Conservation (phyloP, 2,329 filamentous ascomycete genomes). For the Nemania sp. region DNA sequence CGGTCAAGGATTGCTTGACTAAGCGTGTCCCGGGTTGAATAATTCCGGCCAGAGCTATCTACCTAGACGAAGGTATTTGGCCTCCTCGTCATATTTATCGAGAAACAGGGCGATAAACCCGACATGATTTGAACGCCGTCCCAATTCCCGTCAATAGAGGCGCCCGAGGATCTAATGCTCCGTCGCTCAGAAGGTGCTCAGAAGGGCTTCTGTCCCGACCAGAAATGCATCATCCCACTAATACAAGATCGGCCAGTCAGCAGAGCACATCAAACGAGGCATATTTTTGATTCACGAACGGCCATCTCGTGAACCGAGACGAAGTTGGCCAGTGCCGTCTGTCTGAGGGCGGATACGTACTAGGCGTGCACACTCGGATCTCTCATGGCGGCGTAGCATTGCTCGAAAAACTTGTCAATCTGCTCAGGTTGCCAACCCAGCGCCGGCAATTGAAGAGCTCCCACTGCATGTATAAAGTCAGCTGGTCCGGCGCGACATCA, state of each 20-base stretch:
- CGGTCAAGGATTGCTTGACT: no score
- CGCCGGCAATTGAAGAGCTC: constrained; percentile 45
- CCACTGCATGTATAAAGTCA: constrained; percentile 33
- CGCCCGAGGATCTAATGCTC: no score
- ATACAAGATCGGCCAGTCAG: constrained; percentile 2
- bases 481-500: neutral
- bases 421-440: constrained; percentile 43
- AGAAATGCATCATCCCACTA: constrained; percentile 48
- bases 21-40: no score
- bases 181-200: neutral
- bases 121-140: neutral
- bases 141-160: no score
- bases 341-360: constrained; percentile 14
- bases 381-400: constrained; percentile 36
- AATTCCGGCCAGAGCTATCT: no score
- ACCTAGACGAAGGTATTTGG: no score
- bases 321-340: neutral
- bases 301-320: neutral
- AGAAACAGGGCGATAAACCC: no score
- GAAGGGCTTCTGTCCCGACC: constrained; percentile 47
- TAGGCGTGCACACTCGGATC: constrained; percentile 40
- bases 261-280: neutral
- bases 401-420: constrained; percentile 37
- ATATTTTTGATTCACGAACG: neutral
- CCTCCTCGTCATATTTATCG: no score